Base-by-base conservation (phyloP, 2,329 filamentous ascomycete genomes). In the Cladosporium sp. region DNA sequence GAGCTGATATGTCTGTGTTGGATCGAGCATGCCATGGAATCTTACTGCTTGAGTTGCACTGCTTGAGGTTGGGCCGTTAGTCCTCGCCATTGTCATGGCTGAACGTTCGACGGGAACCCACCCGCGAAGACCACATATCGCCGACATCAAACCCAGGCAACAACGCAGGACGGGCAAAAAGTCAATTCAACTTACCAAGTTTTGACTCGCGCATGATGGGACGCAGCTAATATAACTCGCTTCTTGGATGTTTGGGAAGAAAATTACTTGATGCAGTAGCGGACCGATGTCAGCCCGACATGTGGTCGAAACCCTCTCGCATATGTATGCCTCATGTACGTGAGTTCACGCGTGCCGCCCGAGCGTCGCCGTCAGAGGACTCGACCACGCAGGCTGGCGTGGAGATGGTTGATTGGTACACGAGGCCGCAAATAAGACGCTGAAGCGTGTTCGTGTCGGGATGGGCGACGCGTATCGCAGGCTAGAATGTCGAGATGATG, bases 381-480 rank as follows among this genome's bases (percentile, higher is more conserved):
- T 47, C n/a, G 41, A 14, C 21, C 41, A 24, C 41, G 41, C n/a
- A 47, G 41, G n/a, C 41, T 10, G 21, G 41, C 41, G 41, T 47
- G 41, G 41, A 21, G n/a, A 4, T 47, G n/a, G n/a, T 3, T 47
- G 41, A 47, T 47, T 47, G 41, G 41, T 54, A 30, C 15, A 12
- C 55, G 15, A n/a, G 24, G 34, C 32, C 32, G 32, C 55, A 41
- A 58, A 58, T 58, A 41, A 34, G 55, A 58, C 32, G 21, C 21
- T 34, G 55, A 58, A 24, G 55, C 55, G 55, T 58, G 55, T 21
- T 21, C 55, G 54, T 47, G 38, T 44, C 38, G 18, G 38, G 21
- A 52, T 28, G 49, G 26, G 11, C 41, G 41, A 18, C 41, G 41
- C 41, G 21, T 47, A 21, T 47, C n/a, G 41, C 41, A 5, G n/a